Conservation (phyloP, 2,329 filamentous ascomycete genomes). For the Balansia obtecta region DNA sequence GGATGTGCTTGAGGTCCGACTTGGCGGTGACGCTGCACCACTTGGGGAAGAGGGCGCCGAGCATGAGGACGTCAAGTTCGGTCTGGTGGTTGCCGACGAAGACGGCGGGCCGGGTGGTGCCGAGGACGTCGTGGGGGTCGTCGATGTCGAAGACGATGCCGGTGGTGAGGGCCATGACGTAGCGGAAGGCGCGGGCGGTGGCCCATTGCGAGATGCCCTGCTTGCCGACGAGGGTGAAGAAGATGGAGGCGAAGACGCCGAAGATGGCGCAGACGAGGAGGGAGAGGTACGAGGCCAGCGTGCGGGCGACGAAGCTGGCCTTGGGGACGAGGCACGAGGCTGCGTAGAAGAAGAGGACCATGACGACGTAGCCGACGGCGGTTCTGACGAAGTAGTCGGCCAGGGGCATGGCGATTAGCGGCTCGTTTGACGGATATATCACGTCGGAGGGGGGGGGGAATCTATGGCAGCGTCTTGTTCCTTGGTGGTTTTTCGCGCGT, state of each 20-base stretch:
- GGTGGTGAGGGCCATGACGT: constrained; percentile 59
- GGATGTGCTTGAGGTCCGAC: constrained; percentile 63
- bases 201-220: constrained; percentile 78
- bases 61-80: constrained; percentile 86
- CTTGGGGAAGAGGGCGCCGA: constrained; percentile 78
- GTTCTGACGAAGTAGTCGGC: constrained; percentile 31
- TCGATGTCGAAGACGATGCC: constrained; percentile 68
- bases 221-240: constrained; percentile 58
- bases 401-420: constrained; percentile 11
- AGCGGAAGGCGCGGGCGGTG: constrained; percentile 67
- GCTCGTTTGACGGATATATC: too few relatives aligned
- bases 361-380: constrained; percentile 36
- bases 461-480: too few relatives aligned
- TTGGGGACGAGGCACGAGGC: constrained; percentile 45
- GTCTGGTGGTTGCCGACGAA: constrained; percentile 95
- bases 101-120: constrained; percentile 64
- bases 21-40: constrained; percentile 93
- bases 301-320: constrained; percentile 57
- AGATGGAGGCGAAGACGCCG: constrained; percentile 62
- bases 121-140: constrained; percentile 51
- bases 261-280: constrained; percentile 52
- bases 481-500: too few relatives aligned
- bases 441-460: too few relatives aligned
- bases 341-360: constrained; percentile 47
- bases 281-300: constrained; percentile 51